Evolutionary conservation across 257 asterid species (phyloP).

Genomic region (Capsicum chinense): DNA sequence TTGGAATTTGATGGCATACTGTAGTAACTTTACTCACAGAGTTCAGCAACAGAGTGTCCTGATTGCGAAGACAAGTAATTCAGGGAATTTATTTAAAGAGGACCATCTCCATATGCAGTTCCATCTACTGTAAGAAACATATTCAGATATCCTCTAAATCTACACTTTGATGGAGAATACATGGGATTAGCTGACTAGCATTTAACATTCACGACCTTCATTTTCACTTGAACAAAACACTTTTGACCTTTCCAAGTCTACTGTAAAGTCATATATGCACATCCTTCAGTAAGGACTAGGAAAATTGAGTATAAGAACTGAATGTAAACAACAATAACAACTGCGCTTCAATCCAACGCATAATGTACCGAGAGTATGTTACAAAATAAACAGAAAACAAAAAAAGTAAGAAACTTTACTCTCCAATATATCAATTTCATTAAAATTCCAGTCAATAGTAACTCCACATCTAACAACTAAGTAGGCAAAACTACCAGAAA

Average conservation of each 20-base stretch:
- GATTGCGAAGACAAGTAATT: slow-evolving; percentile 24
- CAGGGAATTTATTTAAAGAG: slow-evolving; percentile 10
- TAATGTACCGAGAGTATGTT: neutral
- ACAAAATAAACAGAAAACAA: neutral
- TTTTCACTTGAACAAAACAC: neutral
- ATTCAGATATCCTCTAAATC: neutral
- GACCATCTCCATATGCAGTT: neutral
- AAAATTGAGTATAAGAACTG: neutral
- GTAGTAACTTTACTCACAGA: slow-evolving; percentile 33
- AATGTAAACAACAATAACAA: neutral
- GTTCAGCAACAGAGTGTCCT: slow-evolving; percentile 26
- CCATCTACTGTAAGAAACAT: neutral
- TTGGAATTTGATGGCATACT: slow-evolving; percentile 70
- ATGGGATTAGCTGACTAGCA: neutral
- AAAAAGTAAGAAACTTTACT: neutral
- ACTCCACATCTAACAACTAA: neutral
- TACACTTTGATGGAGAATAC: neutral
- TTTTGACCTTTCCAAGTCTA: neutral
- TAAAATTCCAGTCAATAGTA: neutral
- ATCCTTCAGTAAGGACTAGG: neutral
- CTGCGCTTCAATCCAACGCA: neutral
- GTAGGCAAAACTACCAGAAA: neutral
- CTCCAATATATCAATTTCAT: neutral
- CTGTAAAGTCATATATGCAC: neutral
- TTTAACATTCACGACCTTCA: neutral